Percentiles rank a stretch among this genome's conserved stretches.
These are phyloP conservation scores for Cryphonectria carpinicola DNA, from an alignment of 2,329 filamentous ascomycete genomes.

Conservation along the genomic window DNA sequence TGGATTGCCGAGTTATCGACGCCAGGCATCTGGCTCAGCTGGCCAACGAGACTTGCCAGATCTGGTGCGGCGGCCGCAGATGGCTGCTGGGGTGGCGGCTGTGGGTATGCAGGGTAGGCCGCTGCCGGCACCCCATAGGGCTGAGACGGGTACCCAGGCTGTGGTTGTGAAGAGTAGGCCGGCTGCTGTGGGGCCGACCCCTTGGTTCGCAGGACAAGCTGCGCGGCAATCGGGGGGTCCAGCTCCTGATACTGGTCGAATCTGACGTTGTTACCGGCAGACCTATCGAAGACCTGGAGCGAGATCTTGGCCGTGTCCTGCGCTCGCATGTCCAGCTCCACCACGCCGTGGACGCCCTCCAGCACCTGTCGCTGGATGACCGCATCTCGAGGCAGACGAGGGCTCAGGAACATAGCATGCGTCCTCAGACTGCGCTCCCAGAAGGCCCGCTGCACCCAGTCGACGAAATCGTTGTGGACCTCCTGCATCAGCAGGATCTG, in stretches of 20 bases:
- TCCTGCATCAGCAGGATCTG: constrained; percentile 84
- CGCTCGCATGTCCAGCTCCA: constrained; percentile 72
- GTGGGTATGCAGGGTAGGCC: constrained; percentile 37
- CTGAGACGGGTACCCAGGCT: constrained; percentile 38
- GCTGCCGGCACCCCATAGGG: constrained; percentile 32
- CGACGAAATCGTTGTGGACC: constrained; percentile 77
- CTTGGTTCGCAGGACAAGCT: constrained; percentile 77
- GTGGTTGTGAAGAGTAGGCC: constrained; percentile 36
- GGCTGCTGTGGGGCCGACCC: constrained; percentile 35
- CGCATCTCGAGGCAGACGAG: constrained; percentile 74
- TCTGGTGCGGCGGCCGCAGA: constrained; percentile 46
- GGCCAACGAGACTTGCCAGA: constrained; percentile 67
- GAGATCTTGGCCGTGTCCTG: constrained; percentile 75
- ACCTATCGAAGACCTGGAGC: constrained; percentile 84
- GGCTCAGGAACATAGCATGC: constrained; percentile 79
- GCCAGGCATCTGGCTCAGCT: constrained; percentile 63
- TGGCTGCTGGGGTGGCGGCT: constrained; percentile 38
- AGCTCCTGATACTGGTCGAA: constrained; percentile 89
- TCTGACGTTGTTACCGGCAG: constrained; percentile 74
- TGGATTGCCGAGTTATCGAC: constrained; percentile 74
- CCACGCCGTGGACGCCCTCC: constrained; percentile 86
- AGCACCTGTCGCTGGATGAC: constrained; percentile 85
- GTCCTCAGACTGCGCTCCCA: constrained; percentile 71
- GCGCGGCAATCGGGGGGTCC: constrained; percentile 76
- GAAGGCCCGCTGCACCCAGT: constrained; percentile 81